Percentiles rank a stretch among this genome's conserved stretches.
phyloP scores from a whole-genome alignment of 2,329 filamentous ascomycete genomes.

The Clonostachys solani region DNA sequence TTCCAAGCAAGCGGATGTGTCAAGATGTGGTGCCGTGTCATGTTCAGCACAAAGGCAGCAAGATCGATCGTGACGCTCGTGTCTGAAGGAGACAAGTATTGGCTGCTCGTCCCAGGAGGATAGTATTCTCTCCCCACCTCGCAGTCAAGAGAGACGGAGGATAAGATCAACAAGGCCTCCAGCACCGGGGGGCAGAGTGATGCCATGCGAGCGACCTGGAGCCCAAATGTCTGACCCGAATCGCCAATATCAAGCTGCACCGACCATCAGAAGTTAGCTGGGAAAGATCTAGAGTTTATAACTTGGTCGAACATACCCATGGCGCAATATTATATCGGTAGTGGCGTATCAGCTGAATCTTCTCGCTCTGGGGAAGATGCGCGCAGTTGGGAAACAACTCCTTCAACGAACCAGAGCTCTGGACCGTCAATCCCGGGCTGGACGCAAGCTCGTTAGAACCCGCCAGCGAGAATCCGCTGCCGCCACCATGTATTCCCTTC shows the following conservation, averaged over 20 bases:
- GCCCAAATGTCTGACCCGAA: constrained; percentile 30
- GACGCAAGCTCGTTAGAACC: not conserved
- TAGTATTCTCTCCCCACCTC: too few relatives aligned
- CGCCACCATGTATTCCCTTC: too few relatives aligned
- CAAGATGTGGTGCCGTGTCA: too few relatives aligned
- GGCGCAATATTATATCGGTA: constrained; percentile 39
- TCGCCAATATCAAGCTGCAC: constrained; percentile 36
- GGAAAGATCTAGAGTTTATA: not conserved
- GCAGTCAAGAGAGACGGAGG: constrained; percentile 9
- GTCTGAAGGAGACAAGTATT: too few relatives aligned
- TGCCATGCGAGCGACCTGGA: constrained; percentile 23
- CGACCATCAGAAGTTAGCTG: not conserved
- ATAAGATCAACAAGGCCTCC: constrained; percentile 16
- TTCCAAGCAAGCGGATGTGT: not conserved
- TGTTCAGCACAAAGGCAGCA: too few relatives aligned
- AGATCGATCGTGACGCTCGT: too few relatives aligned
- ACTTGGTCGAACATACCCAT: constrained; percentile 26
- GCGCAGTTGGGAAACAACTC: constrained; percentile 14
- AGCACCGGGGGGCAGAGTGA: constrained; percentile 14
- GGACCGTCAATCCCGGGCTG: not conserved
- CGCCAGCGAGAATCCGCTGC: constrained; percentile 4
- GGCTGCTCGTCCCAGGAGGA: too few relatives aligned
- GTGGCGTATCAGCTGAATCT: constrained; percentile 28
- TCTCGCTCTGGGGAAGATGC: constrained; percentile 14
- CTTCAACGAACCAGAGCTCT: too few relatives aligned